Conservation (phyloP, 169 alveolate genomes). For the Eimeria tenella region DNA sequence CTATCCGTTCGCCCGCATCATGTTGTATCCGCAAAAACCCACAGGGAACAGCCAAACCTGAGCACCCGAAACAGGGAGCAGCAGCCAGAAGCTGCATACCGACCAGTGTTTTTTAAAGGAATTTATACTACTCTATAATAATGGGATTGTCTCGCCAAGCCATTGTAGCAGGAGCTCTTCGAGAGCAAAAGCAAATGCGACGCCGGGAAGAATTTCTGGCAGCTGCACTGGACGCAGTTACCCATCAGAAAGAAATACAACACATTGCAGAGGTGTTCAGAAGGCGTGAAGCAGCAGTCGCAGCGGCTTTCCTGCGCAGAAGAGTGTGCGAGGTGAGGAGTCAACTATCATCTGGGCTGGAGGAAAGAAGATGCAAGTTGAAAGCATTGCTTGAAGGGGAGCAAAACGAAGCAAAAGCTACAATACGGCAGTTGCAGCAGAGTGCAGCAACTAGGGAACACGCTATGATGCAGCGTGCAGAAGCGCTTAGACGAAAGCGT, state of each 20-base stretch:
- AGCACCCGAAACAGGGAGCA: neutral
- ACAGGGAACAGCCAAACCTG: too few relatives aligned
- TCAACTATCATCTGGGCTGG: conserved; percentile 20
- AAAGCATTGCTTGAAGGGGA: conserved; percentile 41
- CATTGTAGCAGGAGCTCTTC: conserved; percentile 46
- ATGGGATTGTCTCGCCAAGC: conserved; percentile 67
- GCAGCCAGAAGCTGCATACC: neutral
- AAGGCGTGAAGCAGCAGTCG: conserved; percentile 53
- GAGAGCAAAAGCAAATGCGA: conserved; percentile 47
- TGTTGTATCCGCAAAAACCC: too few relatives aligned
- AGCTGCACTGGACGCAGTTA: conserved; percentile 34
- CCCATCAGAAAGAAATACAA: conserved; percentile 46
- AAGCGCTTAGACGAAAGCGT: conserved; percentile 40
- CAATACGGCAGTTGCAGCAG: conserved; percentile 16
- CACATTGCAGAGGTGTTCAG: conserved; percentile 8
- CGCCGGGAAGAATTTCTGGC: conserved; percentile 57
- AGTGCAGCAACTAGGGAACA: conserved; percentile 36
- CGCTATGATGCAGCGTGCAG: conserved; percentile 56
- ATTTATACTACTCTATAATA: too few relatives aligned
- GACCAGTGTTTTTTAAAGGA: neutral
- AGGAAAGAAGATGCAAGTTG: conserved; percentile 46
- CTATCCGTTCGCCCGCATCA: too few relatives aligned
- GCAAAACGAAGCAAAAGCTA: conserved; percentile 9
- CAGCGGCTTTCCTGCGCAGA: conserved; percentile 26
- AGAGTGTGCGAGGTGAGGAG: conserved; percentile 20